Evolutionary conservation across 1,284 basidiomycete genomes (phyloP), one percentile per base, ranked within the genome.

Genomic region (Abortiporus biennis): DNA sequence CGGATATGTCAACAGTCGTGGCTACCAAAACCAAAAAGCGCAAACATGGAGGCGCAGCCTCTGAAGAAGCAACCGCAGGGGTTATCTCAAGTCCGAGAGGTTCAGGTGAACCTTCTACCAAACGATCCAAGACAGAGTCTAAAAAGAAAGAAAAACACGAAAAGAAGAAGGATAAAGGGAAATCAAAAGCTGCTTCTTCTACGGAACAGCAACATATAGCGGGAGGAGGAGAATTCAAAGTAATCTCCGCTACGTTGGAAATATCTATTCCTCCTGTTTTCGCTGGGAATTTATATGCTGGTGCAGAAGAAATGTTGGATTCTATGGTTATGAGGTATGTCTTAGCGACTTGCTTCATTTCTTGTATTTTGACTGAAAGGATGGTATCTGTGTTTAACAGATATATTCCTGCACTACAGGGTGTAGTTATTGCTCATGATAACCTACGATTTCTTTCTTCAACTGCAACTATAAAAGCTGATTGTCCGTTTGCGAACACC

Each of bases 301-400:
- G 93, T 8, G 88, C 82, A 11, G 76, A 84, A 54, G 92, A 97
- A 64, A 82, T 92, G 74, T 67, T 97, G 21, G 91, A 96, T 61
- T 88, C 85, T 8, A 86, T 94, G 84, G 68, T 95, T 19, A 95
- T 96, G 92, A 78, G 89, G 92, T 92, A 57, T 59, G 80, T 65
- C 22, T 38, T 19, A 27, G 36, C 9, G 15, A 6, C n/a, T 31
- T 19, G 15, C 29, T 36, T 13, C 38, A 29, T 20, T 13, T 27
- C 20, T 15, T 15, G 27, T 27, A 32, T 30, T 3, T 16, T 33
- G n/a, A 48, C 27, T 50, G 47, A 52, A 39, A 25, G 33, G 39
- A 42, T 19, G 2, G 30, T n/a, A n/a, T n/a, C n/a, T n/a, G n/a
- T n/a, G n/a, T n/a, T 27, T 25, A 40, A n/a, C 47, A 97, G 94